phyloP scores from a whole-genome alignment of 2,329 filamentous ascomycete species.

The Tolypocladium cylindrosporum region DNA sequence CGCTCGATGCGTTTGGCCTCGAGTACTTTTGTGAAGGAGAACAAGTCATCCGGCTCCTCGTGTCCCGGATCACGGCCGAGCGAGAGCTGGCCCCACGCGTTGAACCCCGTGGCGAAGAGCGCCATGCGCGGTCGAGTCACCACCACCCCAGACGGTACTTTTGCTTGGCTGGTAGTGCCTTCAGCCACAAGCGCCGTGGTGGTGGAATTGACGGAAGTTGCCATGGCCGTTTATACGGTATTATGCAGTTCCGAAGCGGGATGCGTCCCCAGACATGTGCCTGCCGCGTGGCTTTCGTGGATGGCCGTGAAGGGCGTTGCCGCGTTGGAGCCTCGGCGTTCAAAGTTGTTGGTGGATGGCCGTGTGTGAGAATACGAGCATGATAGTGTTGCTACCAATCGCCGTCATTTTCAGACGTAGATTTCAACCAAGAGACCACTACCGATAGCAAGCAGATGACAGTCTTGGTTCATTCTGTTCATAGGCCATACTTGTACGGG shows the following conservation, averaged over 20 bases:
- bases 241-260: too few species aligned
- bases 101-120: slow-evolving; percentile 46
- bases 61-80: slow-evolving; percentile 16
- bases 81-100: slow-evolving; percentile 46
- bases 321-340: not conserved
- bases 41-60: slow-evolving; percentile 34
- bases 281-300: not conserved
- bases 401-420: not conserved
- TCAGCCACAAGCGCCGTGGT: not conserved
- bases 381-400: not conserved
- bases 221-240: not conserved
- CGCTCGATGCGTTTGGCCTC: slow-evolving; percentile 21
- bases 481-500: not conserved
- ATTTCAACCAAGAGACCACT: too few species aligned
- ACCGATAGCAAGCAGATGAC: not conserved
- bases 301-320: too few species aligned
- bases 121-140: slow-evolving; percentile 25
- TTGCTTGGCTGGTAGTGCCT: not conserved
- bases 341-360: not conserved
- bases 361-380: not conserved
- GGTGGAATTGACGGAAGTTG: not conserved
- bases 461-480: not conserved
- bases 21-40: slow-evolving; percentile 32
- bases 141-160: not conserved
- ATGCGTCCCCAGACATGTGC: not conserved